phyloP scores from a whole-genome alignment of 805 yeast genomes.

The Lipomyces sp. region DNA sequence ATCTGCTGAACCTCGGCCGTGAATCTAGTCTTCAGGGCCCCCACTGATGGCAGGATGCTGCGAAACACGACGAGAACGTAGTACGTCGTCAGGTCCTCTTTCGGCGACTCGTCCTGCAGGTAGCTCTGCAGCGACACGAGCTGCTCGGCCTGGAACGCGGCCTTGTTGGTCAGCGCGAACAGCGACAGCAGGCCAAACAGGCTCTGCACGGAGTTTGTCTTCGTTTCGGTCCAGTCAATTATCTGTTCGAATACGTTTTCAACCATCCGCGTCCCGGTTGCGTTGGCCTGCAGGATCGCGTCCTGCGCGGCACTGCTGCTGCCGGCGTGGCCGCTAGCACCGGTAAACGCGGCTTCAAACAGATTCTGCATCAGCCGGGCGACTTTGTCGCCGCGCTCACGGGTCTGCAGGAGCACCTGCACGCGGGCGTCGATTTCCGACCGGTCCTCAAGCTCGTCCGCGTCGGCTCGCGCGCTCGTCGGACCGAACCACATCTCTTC shows the following conservation, averaged over 20 bases:
- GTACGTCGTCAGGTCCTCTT: slow-evolving; percentile 45
- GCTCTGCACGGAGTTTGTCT: slow-evolving; percentile 35
- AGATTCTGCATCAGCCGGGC: slow-evolving; percentile 11
- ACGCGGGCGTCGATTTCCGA: slow-evolving; percentile 11
- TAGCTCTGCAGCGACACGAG: slow-evolving; percentile 63
- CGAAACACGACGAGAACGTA: slow-evolving; percentile 56
- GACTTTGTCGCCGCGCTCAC: slow-evolving; percentile 15
- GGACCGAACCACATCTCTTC: slow-evolving; percentile 20
- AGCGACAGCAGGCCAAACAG: slow-evolving; percentile 52
- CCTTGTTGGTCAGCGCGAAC: slow-evolving; percentile 52
- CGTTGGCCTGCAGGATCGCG: neutral
- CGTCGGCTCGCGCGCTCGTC: neutral
- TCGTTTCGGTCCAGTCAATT: slow-evolving; percentile 37
- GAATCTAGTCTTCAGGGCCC: slow-evolving; percentile 51
- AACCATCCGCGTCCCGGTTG: slow-evolving; percentile 32
- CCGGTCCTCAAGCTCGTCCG: slow-evolving; percentile 7
- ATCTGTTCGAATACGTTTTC: slow-evolving; percentile 41
- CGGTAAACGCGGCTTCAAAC: slow-evolving; percentile 1
- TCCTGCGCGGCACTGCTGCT: neutral
- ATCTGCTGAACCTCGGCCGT: slow-evolving; percentile 48
- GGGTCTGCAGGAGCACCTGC: slow-evolving; percentile 7
- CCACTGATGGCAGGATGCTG: slow-evolving; percentile 45
- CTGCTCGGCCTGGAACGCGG: slow-evolving; percentile 63
- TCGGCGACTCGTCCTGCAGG: slow-evolving; percentile 48
- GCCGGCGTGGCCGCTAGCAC: neutral